These are phyloP conservation scores for Pseudonitzschia pungens DNA, from an alignment of 108 stramenopile species.

Conservation along the genomic window DNA sequence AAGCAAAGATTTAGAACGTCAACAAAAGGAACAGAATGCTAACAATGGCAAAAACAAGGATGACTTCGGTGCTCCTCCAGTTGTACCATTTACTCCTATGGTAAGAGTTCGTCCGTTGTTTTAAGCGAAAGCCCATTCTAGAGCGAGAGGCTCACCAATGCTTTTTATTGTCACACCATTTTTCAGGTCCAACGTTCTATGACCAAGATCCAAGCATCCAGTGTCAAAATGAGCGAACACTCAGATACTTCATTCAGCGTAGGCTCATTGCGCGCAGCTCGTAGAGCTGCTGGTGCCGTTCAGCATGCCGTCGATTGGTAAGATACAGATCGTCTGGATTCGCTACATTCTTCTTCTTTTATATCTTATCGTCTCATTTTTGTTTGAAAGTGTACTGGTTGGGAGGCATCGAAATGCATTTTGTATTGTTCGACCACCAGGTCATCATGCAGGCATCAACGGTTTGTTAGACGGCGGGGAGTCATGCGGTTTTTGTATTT, in stretches of 20 bases:
- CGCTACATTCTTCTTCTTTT: background rate
- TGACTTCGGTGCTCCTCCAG: slow-evolving; percentile 35
- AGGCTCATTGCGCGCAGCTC: slow-evolving; percentile 86
- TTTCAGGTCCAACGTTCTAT: slow-evolving; percentile 69
- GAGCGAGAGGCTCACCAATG: background rate
- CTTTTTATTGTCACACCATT: slow-evolving; percentile 5
- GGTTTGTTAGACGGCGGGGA: slow-evolving; percentile 90
- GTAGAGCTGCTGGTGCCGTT: slow-evolving; percentile 91
- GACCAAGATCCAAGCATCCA: slow-evolving; percentile 52
- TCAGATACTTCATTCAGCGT: slow-evolving; percentile 90
- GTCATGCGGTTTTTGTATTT: slow-evolving; percentile 97
- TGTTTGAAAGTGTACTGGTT: slow-evolving; percentile 56
- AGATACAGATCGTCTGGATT: slow-evolving; percentile 14
- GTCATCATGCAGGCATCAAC: slow-evolving; percentile 95
- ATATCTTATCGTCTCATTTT: background rate
- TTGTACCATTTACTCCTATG: slow-evolving; percentile 86
- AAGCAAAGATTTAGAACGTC: slow-evolving; percentile 78
- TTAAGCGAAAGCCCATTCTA: background rate
- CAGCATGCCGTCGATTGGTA: slow-evolving; percentile 90
- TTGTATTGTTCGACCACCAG: slow-evolving; percentile 95
- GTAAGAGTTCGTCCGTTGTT: slow-evolving; percentile 26
- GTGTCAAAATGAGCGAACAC: slow-evolving; percentile 58
- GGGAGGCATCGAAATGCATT: slow-evolving; percentile 92
- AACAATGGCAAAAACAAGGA: slow-evolving; percentile 27
- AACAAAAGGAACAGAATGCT: slow-evolving; percentile 41